These are phyloP conservation scores for Exidia glandulosa DNA, from an alignment of 768 basidiomycete species.

Conservation along the genomic window DNA sequence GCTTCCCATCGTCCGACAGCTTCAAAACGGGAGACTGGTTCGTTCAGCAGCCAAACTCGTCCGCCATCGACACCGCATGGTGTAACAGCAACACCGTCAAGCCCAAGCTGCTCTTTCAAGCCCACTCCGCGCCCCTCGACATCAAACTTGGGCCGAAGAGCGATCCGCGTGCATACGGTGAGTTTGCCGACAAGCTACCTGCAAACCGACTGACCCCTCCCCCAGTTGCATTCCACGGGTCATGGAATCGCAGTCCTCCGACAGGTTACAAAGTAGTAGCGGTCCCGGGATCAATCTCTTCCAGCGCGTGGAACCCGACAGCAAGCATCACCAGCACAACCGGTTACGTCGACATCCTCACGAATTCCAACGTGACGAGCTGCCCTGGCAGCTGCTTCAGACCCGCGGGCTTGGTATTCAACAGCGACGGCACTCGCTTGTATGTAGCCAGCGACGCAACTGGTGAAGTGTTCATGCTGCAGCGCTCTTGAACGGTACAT, in stretches of 20 bases:
- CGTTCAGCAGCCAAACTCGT: background rate
- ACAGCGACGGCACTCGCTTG: background rate
- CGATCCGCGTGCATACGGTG: background rate
- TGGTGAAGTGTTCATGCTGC: background rate
- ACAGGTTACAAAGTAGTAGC: background rate
- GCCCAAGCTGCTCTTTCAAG: background rate
- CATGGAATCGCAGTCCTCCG: background rate
- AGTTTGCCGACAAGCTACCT: background rate
- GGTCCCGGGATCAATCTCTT: background rate
- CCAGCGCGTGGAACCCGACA: background rate
- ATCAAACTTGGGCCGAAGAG: background rate
- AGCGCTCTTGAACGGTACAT: background rate
- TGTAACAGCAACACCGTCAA: background rate
- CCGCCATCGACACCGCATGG: background rate
- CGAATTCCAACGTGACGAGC: background rate
- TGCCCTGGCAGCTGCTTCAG: background rate
- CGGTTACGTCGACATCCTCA: background rate
- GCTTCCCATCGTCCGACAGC: background rate
- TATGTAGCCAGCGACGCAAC: background rate
- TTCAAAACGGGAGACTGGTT: background rate
- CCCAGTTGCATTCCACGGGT: background rate
- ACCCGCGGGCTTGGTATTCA: background rate
- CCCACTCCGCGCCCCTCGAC: background rate
- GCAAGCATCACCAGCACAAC: background rate
- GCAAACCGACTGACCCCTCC: background rate